Percentiles rank a stretch among this genome's conserved stretches.
These are phyloP conservation scores for Coprinopsis sp. DNA, from an alignment of 768 basidiomycete genomes.

Conservation along the genomic window DNA sequence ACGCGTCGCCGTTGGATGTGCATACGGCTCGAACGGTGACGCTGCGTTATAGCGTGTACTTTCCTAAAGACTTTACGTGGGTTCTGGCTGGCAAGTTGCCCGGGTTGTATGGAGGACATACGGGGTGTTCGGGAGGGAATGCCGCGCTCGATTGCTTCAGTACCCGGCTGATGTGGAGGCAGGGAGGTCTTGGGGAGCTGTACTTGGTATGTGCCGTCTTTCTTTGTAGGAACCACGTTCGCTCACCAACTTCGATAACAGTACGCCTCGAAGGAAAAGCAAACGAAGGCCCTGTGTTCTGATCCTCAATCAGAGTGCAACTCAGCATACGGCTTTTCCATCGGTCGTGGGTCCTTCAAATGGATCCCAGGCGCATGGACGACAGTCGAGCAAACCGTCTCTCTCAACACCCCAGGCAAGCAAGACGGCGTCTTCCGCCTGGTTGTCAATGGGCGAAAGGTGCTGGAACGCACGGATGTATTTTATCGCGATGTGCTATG, in stretches of 20 bases:
- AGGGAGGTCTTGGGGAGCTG: conserved; percentile 63
- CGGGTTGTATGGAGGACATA: conserved; percentile 69
- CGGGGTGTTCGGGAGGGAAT: conserved; percentile 68
- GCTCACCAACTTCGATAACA: conserved; percentile 19
- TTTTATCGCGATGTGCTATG: conserved; percentile 49
- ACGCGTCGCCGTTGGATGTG: conserved; percentile 42
- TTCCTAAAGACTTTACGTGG: conserved; percentile 70
- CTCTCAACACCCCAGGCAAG: conserved; percentile 68
- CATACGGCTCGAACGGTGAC: conserved; percentile 47
- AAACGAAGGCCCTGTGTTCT: conserved; percentile 53
- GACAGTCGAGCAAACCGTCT: conserved; percentile 60
- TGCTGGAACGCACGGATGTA: conserved; percentile 51
- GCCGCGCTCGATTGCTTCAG: conserved; percentile 75
- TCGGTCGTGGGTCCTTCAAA: conserved; percentile 67
- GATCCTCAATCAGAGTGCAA: conserved; percentile 62
- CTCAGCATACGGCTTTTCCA: conserved; percentile 62
- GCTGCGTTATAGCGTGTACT: conserved; percentile 70
- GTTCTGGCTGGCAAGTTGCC: conserved; percentile 83
- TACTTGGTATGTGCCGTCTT: conserved; percentile 51
- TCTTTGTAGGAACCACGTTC: background rate
- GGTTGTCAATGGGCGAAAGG: conserved; percentile 54
- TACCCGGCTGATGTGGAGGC: conserved; percentile 82
- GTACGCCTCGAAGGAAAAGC: conserved; percentile 75
- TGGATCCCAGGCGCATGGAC: conserved; percentile 69
- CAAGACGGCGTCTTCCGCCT: conserved; percentile 64